Conservation (phyloP, 345 rosid genomes). For the Eutrema heterophyllum region DNA sequence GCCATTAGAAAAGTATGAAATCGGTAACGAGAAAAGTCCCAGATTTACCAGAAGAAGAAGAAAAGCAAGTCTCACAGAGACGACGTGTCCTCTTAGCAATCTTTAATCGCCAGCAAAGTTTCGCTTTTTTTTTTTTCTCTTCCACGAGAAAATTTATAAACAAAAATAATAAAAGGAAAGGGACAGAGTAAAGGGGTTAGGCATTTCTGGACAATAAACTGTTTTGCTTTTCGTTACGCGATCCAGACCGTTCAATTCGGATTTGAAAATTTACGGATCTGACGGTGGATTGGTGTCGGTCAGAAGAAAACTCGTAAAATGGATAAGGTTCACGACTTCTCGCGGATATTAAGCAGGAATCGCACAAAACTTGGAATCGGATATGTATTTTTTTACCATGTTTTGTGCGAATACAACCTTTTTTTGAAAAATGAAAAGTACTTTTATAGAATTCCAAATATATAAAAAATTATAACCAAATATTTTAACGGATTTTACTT, state of each 20-base stretch:
- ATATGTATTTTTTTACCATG: neutral
- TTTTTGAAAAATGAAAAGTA: no score
- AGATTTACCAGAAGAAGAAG: neutral
- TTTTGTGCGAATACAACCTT: neutral
- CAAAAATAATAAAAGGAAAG: neutral
- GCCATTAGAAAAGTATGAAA: slow-evolving; percentile 37
- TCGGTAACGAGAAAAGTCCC: neutral
- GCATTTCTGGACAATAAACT: slow-evolving; percentile 22
- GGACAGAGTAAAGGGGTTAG: neutral
- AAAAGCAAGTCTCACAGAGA: neutral
- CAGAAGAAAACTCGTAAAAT: neutral
- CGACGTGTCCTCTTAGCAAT: slow-evolving; percentile 26
- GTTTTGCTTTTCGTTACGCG: neutral
- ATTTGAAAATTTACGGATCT: slow-evolving; percentile 17
- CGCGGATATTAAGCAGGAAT: neutral
- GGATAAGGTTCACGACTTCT: slow-evolving; percentile 27
- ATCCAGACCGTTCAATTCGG: slow-evolving; percentile 27
- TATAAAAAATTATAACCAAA: no score
- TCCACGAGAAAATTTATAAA: slow-evolving; percentile 8
- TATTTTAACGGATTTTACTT: no score
- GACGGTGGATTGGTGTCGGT: slow-evolving; percentile 23
- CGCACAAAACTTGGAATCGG: neutral
- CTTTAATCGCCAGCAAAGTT: slow-evolving; percentile 16
- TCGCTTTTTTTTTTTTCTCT: neutral
- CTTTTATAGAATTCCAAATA: no score